These are phyloP conservation scores for Ascosphaera acerosa DNA, from an alignment of 2,329 filamentous ascomycete species.

Conservation along the genomic window DNA sequence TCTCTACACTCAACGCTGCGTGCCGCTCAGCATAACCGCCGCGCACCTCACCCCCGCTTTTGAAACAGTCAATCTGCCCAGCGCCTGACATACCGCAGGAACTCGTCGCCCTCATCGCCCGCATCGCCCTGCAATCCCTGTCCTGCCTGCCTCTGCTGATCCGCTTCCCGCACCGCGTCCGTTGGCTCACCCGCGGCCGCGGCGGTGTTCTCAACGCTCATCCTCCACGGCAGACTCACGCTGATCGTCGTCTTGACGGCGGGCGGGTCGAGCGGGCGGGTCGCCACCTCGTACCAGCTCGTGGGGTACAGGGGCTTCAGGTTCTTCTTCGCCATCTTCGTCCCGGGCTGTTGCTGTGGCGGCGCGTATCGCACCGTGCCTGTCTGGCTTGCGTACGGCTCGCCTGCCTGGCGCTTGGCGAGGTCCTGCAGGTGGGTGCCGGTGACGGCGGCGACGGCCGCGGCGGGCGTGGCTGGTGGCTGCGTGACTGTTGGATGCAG, in stretches of 20 bases:
- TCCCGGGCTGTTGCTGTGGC: slow-evolving; percentile 32
- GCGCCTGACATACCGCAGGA: background rate
- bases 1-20: too few species aligned
- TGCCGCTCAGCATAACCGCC: too few species aligned
- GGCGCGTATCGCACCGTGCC: slow-evolving; percentile 34
- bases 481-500: slow-evolving; percentile 5
- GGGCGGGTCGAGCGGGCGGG: slow-evolving; percentile 22
- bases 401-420: slow-evolving; percentile 12
- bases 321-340: slow-evolving; percentile 29
- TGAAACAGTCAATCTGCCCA: slow-evolving; percentile 9
- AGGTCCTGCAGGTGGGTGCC: slow-evolving; percentile 10
- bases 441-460: slow-evolving; percentile 6
- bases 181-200: background rate
- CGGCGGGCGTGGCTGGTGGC: slow-evolving; percentile 12
- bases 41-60: too few species aligned
- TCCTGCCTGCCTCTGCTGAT: background rate
- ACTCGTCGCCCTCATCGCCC: background rate
- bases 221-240: slow-evolving; percentile 24
- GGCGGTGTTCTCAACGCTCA: slow-evolving; percentile 31
- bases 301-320: slow-evolving; percentile 28
- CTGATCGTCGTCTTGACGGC: slow-evolving; percentile 24
- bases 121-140: too few species aligned
- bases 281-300: slow-evolving; percentile 28
- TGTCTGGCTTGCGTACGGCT: slow-evolving; percentile 31
- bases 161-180: background rate